phyloP scores from a whole-genome alignment of 2,329 filamentous ascomycete species.

The Fusarium globosum region DNA sequence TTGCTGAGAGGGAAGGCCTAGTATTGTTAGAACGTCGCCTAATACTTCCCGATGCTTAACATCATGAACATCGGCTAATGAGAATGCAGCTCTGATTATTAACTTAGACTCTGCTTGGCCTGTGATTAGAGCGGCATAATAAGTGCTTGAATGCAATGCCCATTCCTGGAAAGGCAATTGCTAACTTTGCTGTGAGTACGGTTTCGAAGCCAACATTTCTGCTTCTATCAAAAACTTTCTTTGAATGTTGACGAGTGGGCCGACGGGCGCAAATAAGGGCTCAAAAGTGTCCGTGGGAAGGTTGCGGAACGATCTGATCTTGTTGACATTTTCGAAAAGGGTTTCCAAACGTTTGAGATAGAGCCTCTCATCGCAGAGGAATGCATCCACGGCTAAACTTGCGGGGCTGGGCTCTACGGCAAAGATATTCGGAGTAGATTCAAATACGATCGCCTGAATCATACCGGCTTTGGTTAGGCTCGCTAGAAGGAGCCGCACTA shows the following conservation, averaged over 20 bases:
- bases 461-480: accelerated
- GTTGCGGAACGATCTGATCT: accelerated
- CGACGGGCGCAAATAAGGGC: accelerated
- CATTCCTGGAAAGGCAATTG: accelerated
- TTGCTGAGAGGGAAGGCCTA: accelerated
- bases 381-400: neutral
- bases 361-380: neutral
- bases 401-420: accelerated
- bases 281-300: accelerated
- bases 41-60: accelerated
- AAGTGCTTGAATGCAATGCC: accelerated
- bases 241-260: accelerated
- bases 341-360: accelerated
- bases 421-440: neutral
- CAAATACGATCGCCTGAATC: neutral
- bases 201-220: accelerated
- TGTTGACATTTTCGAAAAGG: accelerated
- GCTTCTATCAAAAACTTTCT: accelerated
- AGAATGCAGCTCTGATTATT: neutral
- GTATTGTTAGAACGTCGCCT: accelerated
- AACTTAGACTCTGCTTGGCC: accelerated
- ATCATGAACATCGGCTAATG: accelerated
- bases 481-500: neutral
- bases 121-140: accelerated
- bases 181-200: accelerated